phyloP scores from a whole-genome alignment of 1,284 basidiomycete species.

The Cutaneotrichosporon dermatis region DNA sequence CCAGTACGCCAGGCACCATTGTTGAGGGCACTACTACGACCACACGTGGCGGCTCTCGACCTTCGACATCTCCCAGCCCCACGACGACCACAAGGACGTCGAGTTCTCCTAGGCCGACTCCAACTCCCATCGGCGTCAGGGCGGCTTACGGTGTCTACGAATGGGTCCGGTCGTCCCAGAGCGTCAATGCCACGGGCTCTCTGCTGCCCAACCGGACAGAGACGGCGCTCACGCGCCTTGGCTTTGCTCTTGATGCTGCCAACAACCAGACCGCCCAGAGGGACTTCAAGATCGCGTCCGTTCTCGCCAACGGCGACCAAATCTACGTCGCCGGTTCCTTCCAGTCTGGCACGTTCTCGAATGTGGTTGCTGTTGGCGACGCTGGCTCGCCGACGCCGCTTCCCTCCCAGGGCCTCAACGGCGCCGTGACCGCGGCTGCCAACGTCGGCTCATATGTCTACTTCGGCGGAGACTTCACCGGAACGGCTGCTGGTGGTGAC shows the following conservation, averaged over 20 bases:
- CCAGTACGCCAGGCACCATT: too few species aligned
- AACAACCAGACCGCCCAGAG: constrained; percentile 41
- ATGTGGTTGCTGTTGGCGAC: constrained; percentile 67
- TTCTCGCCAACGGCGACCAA: constrained; percentile 61
- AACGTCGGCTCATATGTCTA: constrained; percentile 63
- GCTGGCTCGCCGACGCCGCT: constrained; percentile 50
- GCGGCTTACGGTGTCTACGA: constrained; percentile 43
- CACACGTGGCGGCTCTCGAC: neutral
- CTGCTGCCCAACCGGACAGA: constrained; percentile 65
- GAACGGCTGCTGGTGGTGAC: constrained; percentile 59
- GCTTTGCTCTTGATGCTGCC: constrained; percentile 55
- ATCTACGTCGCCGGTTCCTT: constrained; percentile 79
- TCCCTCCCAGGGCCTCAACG: constrained; percentile 65
- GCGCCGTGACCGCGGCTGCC: constrained; percentile 64
- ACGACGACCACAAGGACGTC: neutral
- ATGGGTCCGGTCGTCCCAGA: constrained; percentile 23
- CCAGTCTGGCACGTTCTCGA: constrained; percentile 57
- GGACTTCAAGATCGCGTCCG: constrained; percentile 54
- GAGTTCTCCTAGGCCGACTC: constrained; percentile 16
- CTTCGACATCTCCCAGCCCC: constrained; percentile 3
- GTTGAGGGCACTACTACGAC: too few species aligned
- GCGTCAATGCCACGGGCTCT: constrained; percentile 35
- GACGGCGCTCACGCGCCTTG: constrained; percentile 63
- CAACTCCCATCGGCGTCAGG: constrained; percentile 18
- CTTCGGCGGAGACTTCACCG: constrained; percentile 79